Evolutionary conservation across 2,329 filamentous ascomycete genomes (phyloP), one percentile per base, ranked within the genome.

Genomic region (Fusarium equiseti): DNA sequence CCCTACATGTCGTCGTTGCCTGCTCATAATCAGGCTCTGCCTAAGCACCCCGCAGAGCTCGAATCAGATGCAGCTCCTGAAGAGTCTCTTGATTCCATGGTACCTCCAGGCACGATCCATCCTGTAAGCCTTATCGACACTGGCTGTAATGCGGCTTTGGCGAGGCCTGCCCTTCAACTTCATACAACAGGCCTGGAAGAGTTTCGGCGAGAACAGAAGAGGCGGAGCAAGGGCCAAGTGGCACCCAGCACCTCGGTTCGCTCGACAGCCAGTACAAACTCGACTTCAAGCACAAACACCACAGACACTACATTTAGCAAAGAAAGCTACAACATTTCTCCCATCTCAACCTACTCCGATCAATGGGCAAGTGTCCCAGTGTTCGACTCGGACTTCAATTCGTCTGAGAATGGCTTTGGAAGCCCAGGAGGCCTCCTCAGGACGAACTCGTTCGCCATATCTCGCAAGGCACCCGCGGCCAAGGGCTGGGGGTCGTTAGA

Each of bases 191-290:
- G 76, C 22, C 70, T 83, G 16, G 77, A 79, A 22, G 75, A 78
- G 12, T 78, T 76, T 44, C 75, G 78, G 24, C 73, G 59, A 60
- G 77, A 71, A 44, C 70, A 63, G 15, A 77, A 72, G 63, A 75
- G 74, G 45, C 78, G 82, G 26, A 83, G 81, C 74, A 85, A 82
- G 71, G 76, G 67, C 31, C 52, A 79, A 43, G 77, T 86, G 29
- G 83, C 82, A 5, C 84, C 83, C 1, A 86, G 83, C 73, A 83
- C 82, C 8, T 86, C 84, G 11, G 81, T 86, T 32, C 79, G 84
- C 51, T 86, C 84, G 9, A 85, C 80, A 8, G 77, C 81, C 13
- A 81, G 77, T 57, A 81, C 79, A 73, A 73, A 79, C 74, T 78
- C 79, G 76, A 79, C 79, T 32, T 74, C 56, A 27, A 80, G 76